Evolutionary conservation across 2,329 filamentous ascomycete genomes (phyloP), one percentile per base, ranked within the genome.

Genomic region (Aspergillus proliferans): DNA sequence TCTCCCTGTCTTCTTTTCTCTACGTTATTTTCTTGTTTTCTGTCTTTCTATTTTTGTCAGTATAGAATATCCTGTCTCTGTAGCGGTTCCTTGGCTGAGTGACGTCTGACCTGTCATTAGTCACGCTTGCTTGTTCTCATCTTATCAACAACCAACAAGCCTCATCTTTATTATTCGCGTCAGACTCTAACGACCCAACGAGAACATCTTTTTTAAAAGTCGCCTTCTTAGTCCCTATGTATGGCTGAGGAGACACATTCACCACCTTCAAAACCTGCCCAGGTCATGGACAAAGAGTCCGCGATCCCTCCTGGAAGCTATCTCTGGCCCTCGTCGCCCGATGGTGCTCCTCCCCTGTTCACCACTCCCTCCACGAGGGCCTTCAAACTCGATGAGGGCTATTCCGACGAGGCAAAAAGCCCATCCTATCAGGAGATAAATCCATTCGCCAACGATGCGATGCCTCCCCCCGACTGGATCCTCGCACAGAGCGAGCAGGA

Each of bases 331-430:
- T 30, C 49, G 61, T 42, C 57, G 51, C 47, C 58, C 46, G 57
- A 54, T 24, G 59, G 56, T 46, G 61, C 63, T 44, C 45, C 55
- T 43, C 48, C 65, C 43, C 59, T 58, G 14, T 64, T 65, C 53
- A 48, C 62, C 28, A 49, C 59, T 44, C 56, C 64, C 30, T 61
- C 65, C 30, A 59, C 64, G n/a, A 57, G 64, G 15, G 59, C 80
- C 28, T 76, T 80, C 56, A 75, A 84, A 66, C 79, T 89, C 50
- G 88, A 94, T 72, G 89, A 94, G 72, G 89, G 89, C 61, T 94
- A 93, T 67, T 91, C 88, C 5, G 88, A 93, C 66, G 87, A 91
- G 44, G 80, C 78, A 2, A 69, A 74, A 52, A 82, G 69, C 50
- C 70, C 71, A 53, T 58, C 66, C 45, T 72, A 72, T 44, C 68